Evolutionary conservation across 192 early-diverging fungal species (phyloP).

Genomic region (Cladochytrium replicatum): DNA sequence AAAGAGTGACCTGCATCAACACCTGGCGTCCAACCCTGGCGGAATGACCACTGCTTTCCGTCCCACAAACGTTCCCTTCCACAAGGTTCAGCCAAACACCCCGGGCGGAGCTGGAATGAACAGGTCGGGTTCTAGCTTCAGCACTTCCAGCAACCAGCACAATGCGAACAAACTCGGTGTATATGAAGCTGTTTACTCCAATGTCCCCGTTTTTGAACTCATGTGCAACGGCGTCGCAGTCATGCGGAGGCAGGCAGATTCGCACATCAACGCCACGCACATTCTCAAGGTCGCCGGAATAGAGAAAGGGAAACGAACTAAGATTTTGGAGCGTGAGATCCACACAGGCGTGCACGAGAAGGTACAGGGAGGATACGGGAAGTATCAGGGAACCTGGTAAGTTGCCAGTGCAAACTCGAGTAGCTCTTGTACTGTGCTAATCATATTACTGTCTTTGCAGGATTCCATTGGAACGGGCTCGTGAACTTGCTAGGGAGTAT

Average conservation of each 20-base stretch:
- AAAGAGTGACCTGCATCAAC: too few relatives aligned
- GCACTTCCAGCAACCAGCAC: too few relatives aligned
- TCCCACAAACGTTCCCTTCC: too few relatives aligned
- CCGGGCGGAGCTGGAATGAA: neutral
- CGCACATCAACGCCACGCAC: constrained; percentile 47
- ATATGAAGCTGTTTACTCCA: constrained; percentile 37
- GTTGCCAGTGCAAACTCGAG: neutral
- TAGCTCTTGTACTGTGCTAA: neutral
- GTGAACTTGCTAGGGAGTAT: constrained; percentile 27
- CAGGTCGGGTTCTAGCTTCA: too few relatives aligned
- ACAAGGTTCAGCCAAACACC: neutral
- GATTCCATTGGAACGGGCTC: constrained; percentile 32
- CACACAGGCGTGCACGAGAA: constrained; percentile 33
- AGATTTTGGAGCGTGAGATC: constrained; percentile 36
- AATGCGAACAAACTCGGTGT: too few relatives aligned
- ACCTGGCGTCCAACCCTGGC: too few relatives aligned
- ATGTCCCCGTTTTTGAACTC: constrained; percentile 37
- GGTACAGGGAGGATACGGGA: constrained; percentile 45
- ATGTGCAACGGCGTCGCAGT: constrained; percentile 11
- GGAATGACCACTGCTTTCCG: too few relatives aligned
- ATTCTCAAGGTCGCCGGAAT: constrained; percentile 41
- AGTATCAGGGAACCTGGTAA: constrained; percentile 49
- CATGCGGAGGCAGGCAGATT: constrained; percentile 36
- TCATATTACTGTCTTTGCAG: constrained; percentile 16
- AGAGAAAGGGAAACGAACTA: constrained; percentile 41